These are phyloP conservation scores for bread wheat (Triticum aestivum) DNA, from an alignment of 176 grass and related monocot genomes.

Conservation along the genomic window IWGSC_CS_RefSeq_v2.1 NC_057801.1:491771488-491771987, in stretches of 20 bases:
- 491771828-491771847: too few species aligned
- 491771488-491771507: slow-evolving; percentile 66
- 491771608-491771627: background rate
- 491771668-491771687: background rate
- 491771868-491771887: slow-evolving; percentile 33
- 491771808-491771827: too few species aligned
- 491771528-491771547: slow-evolving; percentile 83
- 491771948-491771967: slow-evolving; percentile 18
- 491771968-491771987: background rate
- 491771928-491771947: background rate
- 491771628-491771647: background rate
- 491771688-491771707: background rate
- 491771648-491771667: too few species aligned
- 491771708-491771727: background rate
- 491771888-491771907: background rate
- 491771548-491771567: slow-evolving; percentile 95
- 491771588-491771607: background rate
- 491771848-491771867: background rate
- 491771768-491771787: background rate
- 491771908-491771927: background rate
- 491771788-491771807: background rate
- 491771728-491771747: background rate
- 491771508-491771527: slow-evolving; percentile 95
- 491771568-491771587: slow-evolving; percentile 44
- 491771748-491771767: background rate